These are phyloP conservation scores for Neurospora sp. DNA, from an alignment of 495 filamentous ascomycete species.

Conservation along the genomic window DNA sequence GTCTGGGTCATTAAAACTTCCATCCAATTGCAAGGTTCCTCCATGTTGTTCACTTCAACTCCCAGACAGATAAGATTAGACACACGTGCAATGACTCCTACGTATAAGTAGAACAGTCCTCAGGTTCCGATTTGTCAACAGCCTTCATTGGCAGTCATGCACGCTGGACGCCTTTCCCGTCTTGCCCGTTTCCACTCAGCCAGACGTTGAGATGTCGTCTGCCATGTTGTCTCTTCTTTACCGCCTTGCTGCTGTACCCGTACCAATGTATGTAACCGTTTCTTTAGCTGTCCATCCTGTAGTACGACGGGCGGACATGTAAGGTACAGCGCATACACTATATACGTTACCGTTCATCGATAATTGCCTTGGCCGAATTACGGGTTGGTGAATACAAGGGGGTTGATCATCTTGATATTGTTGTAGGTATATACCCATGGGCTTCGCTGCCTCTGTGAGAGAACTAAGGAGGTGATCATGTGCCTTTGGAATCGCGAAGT, in stretches of 20 bases:
- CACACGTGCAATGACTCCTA: neutral
- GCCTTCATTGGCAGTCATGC: neutral
- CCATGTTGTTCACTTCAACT: neutral
- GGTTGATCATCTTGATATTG: neutral
- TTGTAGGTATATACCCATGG: neutral
- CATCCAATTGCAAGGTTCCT: neutral
- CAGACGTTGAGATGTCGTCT: neutral
- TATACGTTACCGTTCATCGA: neutral
- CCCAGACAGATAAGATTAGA: neutral
- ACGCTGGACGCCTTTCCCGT: neutral
- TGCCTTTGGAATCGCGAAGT: neutral
- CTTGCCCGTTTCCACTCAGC: neutral
- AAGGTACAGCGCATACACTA: neutral
- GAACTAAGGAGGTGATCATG: neutral
- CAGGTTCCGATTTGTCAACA: neutral
- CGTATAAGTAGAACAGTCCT: neutral
- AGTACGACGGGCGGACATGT: neutral
- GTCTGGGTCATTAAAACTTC: neutral
- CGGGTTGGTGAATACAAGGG: neutral
- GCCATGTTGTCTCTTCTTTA: neutral
- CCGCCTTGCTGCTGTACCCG: neutral
- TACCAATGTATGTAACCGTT: neutral
- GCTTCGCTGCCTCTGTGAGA: neutral
- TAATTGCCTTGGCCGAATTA: neutral
- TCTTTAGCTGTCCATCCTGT: neutral